Base-by-base conservation (phyloP, 345 rosid genomes). In the Citrus trifoliata region DNA sequence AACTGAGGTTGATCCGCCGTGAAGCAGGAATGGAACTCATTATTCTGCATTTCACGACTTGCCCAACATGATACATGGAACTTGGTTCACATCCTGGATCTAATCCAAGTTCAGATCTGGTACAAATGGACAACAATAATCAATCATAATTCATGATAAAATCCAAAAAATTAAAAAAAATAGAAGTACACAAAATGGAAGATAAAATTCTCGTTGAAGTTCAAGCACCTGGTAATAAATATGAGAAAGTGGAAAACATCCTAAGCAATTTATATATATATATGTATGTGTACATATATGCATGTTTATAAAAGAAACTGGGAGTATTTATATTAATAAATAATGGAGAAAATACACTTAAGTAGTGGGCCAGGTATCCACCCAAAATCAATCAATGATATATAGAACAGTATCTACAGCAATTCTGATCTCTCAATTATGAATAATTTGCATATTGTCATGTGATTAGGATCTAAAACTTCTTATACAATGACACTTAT, bases 41-140 rank as follows among this genome's bases (percentile, higher is more conserved):
- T 82, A 96, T 87, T 85, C 97, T 88, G 89, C 99, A 96, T 89
- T 96, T 94, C 83, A 96, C 91, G 73, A 91, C 99, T 89, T 96
- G 90, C n/a, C 97, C 99, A 56, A 88, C 95, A 85, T 91, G 97
- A 89, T 89, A 91, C 85, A 84, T 84, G 35, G 89, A 85, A 75
- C 80, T 82, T 75, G 97, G 92, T 76, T 94, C 93, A 46, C 83
- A 68, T 75, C 97, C 97, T 58, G 92, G 88, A 71, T 88, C 94
- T 79, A 96, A 80, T 63, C 98, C 98, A 84, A 96, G 95, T 83
- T 96, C 99, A 76, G 87, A 90, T 81, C 98, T 96, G 95, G 40
- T 73, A 82, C 24, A 78, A 62, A 78, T 10, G 69, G 81, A 78
- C 60, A 81, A 75, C 35, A 82, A 76, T 67, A 73, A 76, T 70